Evolutionary conservation across 2,329 filamentous ascomycete species (phyloP), one percentile per base, ranked within the genome.

Genomic region (Cladobotryum protrusum): DNA sequence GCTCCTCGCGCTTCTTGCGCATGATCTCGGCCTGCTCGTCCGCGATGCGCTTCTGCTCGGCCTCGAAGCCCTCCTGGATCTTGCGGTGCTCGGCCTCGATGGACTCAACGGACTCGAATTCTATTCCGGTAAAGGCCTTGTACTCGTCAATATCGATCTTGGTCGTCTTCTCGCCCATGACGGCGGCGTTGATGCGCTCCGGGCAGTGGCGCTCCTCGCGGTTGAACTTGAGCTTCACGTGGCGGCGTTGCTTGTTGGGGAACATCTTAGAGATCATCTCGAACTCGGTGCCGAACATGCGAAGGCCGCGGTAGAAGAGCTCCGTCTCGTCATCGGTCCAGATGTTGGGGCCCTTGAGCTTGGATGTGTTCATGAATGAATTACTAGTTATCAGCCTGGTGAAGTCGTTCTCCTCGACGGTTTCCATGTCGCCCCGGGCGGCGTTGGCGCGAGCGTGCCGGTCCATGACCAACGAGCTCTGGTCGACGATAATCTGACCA

Each of bases 261-360:
- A 95, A 91, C 77, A 90, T 82, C 58, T 81, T 80, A 52, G 80
- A 78, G 58, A 95, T 90, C 68, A 88, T 87, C 63, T 85, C 78
- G 62, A 93, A 95, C 63, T 92, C 87, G 1, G 87, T 92, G 49
- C 89, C 89, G 61, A 89, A 91, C 76, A 85, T 86, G 50, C 75
- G 71, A 2, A 95, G 74, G 1, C 82, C 84, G 24, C 83, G 78
- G 71, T 90, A 93, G 69, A 93, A 93, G 41, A 80, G 73, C 49
- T 87, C 83, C 3, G 86, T 92, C 52, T 84, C 79, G 12, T 80
- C 77, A n/a, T 79, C 75, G 45, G 76, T 81, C 89, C 89, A 95
- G 32, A 78, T 73, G 56, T 85, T 82, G 20, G 79, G 74, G 50
- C 82, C 80, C 66, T 78, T 70, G 61, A 82, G 69, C 62, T 87